These are phyloP conservation scores for Fremontodendron californicum DNA, from an alignment of 345 rosid genomes.

Conservation along the genomic window DNA sequence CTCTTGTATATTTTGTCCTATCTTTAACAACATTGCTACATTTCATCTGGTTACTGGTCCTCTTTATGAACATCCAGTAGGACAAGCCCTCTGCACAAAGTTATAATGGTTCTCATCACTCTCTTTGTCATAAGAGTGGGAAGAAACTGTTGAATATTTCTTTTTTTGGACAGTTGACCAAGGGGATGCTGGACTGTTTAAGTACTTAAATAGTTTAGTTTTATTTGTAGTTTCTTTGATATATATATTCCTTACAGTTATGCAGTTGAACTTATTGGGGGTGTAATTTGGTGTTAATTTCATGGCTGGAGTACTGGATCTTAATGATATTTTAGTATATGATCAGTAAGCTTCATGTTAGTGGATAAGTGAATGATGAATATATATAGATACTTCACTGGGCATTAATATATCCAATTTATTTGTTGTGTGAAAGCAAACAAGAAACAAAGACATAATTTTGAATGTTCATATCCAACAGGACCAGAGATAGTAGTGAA, in stretches of 20 bases:
- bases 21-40: neutral
- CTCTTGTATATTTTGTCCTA: neutral
- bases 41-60: neutral
- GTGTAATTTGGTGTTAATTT: neutral
- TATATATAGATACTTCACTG: neutral
- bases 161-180: neutral
- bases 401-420: neutral
- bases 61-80: neutral
- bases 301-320: neutral
- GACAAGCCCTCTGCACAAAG: neutral
- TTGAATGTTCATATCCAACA: neutral
- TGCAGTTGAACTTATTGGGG: neutral
- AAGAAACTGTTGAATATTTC: neutral
- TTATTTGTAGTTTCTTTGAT: neutral
- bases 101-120: neutral
- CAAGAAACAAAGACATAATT: neutral
- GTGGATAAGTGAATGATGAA: neutral
- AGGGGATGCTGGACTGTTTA: neutral
- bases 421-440: neutral
- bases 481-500: neutral
- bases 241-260: neutral
- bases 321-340: neutral
- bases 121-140: neutral
- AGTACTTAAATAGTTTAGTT: neutral
- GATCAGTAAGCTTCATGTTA: neutral